phyloP scores from a whole-genome alignment of 1,284 basidiomycete genomes.

The Ceratobasidium papillatum region DNA sequence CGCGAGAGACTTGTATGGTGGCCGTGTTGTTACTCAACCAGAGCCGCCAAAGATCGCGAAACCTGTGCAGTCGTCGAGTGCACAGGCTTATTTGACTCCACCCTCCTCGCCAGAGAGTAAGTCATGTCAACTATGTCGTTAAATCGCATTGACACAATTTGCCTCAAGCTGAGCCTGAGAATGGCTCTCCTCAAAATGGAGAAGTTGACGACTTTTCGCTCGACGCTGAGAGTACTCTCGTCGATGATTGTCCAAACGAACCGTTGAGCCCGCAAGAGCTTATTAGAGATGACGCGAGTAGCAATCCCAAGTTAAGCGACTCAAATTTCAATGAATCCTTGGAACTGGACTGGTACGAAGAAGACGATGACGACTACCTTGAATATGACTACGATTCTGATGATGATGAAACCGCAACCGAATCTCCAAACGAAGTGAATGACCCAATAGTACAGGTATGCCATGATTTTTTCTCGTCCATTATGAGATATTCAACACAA shows the following conservation, averaged over 20 bases:
- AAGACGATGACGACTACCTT: background rate
- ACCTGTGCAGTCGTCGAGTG: background rate
- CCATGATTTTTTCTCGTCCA: too few species aligned
- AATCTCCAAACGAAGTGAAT: background rate
- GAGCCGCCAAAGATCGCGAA: background rate
- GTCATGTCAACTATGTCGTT: background rate
- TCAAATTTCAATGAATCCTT: background rate
- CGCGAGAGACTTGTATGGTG: background rate
- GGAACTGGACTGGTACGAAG: background rate
- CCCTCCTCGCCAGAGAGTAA: conserved; percentile 29
- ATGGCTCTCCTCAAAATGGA: background rate
- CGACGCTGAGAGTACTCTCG: background rate
- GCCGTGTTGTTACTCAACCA: background rate
- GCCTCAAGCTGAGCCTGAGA: background rate
- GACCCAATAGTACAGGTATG: too few species aligned
- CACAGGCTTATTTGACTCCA: conserved; percentile 18
- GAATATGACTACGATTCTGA: background rate
- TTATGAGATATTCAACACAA: too few species aligned
- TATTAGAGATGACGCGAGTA: background rate
- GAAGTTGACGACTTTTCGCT: background rate
- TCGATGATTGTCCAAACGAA: background rate
- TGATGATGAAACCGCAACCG: background rate
- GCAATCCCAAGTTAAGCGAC: background rate
- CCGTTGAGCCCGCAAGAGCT: background rate
- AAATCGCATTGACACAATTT: background rate